Conservation (phyloP, 202 grass and related monocot species). For the Setaria viridis region DNA sequence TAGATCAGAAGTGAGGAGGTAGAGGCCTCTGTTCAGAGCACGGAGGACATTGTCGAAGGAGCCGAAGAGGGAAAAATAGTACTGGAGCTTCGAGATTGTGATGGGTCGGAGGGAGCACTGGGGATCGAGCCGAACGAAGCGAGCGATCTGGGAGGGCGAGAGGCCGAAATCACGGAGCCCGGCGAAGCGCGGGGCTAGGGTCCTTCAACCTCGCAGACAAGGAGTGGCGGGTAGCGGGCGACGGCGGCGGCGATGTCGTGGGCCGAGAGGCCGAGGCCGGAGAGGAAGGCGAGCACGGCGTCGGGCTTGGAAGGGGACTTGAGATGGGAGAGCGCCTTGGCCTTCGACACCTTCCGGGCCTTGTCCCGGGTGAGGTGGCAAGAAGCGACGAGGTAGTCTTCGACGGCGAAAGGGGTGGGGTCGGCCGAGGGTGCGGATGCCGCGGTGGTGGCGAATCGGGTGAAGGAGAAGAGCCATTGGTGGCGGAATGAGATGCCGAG, state of each 20-base stretch:
- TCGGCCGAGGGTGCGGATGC: neutral
- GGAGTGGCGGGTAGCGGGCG: constrained; percentile 29
- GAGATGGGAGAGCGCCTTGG: constrained; percentile 54
- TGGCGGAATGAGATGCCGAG: neutral
- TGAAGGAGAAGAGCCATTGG: neutral
- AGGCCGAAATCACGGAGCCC: constrained; percentile 47
- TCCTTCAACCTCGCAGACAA: constrained; percentile 42
- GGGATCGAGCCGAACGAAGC: neutral
- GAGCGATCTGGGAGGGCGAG: constrained; percentile 42
- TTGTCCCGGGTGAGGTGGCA: constrained; percentile 51
- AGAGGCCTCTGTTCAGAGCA: too few species aligned
- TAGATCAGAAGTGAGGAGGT: too few species aligned
- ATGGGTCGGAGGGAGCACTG: too few species aligned
- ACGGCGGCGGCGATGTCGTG: constrained; percentile 49
- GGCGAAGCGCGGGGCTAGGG: constrained; percentile 10
- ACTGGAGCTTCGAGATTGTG: too few species aligned
- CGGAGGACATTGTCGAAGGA: too few species aligned
- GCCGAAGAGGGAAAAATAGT: too few species aligned
- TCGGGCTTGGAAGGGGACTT: constrained; percentile 54
- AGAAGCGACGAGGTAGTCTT: constrained; percentile 51
- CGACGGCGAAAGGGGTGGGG: constrained; percentile 22
- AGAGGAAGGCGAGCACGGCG: constrained; percentile 56
- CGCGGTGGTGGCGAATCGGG: neutral
- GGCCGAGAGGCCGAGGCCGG: constrained; percentile 42
- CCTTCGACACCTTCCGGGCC: constrained; percentile 55